These are phyloP conservation scores for Phytopythium litorale DNA, from an alignment of 352 stramenopile genomes.

Conservation along the genomic window DNA sequence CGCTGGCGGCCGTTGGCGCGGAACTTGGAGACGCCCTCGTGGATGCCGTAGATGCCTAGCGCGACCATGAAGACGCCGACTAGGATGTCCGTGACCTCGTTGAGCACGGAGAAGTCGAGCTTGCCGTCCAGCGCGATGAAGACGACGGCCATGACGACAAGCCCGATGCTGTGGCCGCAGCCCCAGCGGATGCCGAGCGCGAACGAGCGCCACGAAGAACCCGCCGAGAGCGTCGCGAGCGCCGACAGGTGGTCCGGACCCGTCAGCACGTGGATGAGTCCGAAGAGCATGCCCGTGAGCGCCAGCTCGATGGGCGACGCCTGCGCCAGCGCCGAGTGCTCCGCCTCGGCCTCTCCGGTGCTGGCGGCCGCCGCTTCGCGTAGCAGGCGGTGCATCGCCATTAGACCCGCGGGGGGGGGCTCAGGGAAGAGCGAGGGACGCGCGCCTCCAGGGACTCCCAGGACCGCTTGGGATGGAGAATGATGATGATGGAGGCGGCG, in stretches of 20 bases:
- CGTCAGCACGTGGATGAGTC: slow-evolving; percentile 60
- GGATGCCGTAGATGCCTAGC: slow-evolving; percentile 58
- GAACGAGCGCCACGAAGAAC: slow-evolving; percentile 75
- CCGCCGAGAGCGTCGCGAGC: slow-evolving; percentile 73
- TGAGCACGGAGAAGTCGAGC: slow-evolving; percentile 50
- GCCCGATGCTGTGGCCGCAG: slow-evolving; percentile 81
- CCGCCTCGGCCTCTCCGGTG: slow-evolving; percentile 8
- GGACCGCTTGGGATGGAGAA: neutral
- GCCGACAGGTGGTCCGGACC: slow-evolving; percentile 86
- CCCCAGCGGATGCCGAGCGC: slow-evolving; percentile 85
- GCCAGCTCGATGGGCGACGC: slow-evolving; percentile 32
- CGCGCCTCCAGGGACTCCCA: neutral
- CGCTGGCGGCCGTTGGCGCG: slow-evolving; percentile 17
- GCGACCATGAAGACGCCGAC: slow-evolving; percentile 67
- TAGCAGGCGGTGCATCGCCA: slow-evolving; percentile 22
- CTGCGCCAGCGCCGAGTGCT: slow-evolving; percentile 25
- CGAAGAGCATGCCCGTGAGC: slow-evolving; percentile 57
- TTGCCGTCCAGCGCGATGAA: slow-evolving; percentile 65
- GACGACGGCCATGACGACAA: slow-evolving; percentile 65
- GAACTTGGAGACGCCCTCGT: slow-evolving; percentile 57
- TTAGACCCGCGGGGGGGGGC: neutral
- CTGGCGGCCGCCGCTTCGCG: slow-evolving; percentile 15
- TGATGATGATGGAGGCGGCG: neutral
- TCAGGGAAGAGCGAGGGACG: neutral
- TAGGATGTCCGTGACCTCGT: slow-evolving; percentile 52